Evolutionary conservation across 2,329 filamentous ascomycete species (phyloP).

Genomic region (Pseudocercospora fuligena): DNA sequence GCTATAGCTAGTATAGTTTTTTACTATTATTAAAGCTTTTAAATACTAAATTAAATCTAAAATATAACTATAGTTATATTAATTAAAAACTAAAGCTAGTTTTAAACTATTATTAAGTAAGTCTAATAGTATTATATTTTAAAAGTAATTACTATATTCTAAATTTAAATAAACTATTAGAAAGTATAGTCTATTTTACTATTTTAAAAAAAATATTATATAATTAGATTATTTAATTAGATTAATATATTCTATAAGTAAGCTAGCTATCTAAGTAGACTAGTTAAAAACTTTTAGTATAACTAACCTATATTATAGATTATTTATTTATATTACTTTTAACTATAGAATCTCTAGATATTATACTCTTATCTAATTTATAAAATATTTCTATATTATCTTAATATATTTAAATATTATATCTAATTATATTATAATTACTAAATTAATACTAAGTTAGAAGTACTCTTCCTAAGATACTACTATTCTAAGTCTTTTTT

Average conservation of each 20-base stretch:
- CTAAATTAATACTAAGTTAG: background rate
- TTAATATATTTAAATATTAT: constrained; percentile 5
- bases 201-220: too few relatives aligned
- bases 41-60: too few relatives aligned
- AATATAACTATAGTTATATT: too few relatives aligned
- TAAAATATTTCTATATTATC: background rate
- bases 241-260: background rate
- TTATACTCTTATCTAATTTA: background rate
- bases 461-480: background rate
- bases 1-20: too few relatives aligned
- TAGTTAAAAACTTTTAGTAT: background rate
- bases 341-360: background rate
- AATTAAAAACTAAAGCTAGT: too few relatives aligned
- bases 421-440: background rate
- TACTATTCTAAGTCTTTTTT: background rate
- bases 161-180: too few relatives aligned
- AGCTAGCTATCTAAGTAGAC: background rate
- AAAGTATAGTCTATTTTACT: too few relatives aligned
- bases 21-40: too few relatives aligned
- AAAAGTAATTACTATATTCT: too few relatives aligned
- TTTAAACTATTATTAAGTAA: too few relatives aligned
- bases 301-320: background rate
- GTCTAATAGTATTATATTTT: too few relatives aligned
- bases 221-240: too few relatives aligned
- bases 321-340: background rate